These are phyloP conservation scores for Oryza longistaminata DNA, from an alignment of 176 grass and related monocot species.

Conservation along the genomic window DNA sequence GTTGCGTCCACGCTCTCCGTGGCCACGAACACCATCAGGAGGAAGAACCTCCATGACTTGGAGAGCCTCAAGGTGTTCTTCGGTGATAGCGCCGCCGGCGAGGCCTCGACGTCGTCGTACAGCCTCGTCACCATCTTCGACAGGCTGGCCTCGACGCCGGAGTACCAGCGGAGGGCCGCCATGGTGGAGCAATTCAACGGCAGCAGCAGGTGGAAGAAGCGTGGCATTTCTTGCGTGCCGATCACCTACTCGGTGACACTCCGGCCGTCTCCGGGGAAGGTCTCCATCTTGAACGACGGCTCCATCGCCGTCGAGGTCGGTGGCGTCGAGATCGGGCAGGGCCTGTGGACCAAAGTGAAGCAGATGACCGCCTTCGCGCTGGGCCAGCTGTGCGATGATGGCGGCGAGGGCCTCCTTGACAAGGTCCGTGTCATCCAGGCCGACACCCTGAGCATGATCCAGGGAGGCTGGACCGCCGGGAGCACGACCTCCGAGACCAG, in stretches of 20 bases:
- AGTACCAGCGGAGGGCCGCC: conserved; percentile 43
- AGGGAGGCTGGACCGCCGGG: conserved; percentile 66
- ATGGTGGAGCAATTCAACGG: conserved; percentile 57
- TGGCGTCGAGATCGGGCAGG: conserved; percentile 81
- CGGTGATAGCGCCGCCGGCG: conserved; percentile 39
- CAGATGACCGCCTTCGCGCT: conserved; percentile 72
- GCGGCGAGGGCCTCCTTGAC: conserved; percentile 54
- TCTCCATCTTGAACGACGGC: conserved; percentile 81
- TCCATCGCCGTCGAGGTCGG: conserved; percentile 82
- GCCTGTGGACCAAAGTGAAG: conserved; percentile 85
- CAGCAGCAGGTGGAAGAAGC: conserved; percentile 73
- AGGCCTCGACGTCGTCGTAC: conserved; percentile 55
- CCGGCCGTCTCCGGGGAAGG: conserved; percentile 53
- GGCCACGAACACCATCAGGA: conserved; percentile 56
- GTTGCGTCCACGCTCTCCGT: conserved; percentile 55
- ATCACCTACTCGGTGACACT: conserved; percentile 46
- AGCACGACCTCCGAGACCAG: conserved; percentile 85
- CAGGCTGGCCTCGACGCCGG: conserved; percentile 56
- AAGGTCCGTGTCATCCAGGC: conserved; percentile 72
- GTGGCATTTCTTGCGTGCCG: conserved; percentile 83
- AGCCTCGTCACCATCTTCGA: conserved; percentile 71
- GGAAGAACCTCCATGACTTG: conserved; percentile 72
- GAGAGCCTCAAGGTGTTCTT: conserved; percentile 63
- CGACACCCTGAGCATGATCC: conserved; percentile 66
- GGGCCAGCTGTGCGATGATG: conserved; percentile 50